Conservation (phyloP, 352 stramenopile species). For the Pythium coloratum region DNA sequence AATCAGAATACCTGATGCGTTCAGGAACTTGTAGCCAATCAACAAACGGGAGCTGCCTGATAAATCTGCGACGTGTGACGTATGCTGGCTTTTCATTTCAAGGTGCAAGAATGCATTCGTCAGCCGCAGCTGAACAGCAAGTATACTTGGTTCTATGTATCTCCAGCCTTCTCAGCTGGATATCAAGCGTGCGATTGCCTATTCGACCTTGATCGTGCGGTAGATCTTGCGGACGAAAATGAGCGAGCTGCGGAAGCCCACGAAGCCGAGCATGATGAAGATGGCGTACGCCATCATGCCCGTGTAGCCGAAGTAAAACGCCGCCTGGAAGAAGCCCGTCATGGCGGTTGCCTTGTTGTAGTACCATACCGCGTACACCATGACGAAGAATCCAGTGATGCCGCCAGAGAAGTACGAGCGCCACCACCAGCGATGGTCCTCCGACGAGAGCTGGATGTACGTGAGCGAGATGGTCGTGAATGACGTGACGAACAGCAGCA, state of each 20-base stretch:
- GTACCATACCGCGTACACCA: conserved; percentile 96
- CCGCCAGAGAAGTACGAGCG: conserved; percentile 93
- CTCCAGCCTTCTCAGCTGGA: neutral
- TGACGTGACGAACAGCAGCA: conserved; percentile 95
- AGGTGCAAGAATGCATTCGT: neutral
- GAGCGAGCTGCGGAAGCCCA: conserved; percentile 95
- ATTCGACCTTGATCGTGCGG: conserved; percentile 96
- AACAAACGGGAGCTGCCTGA: neutral
- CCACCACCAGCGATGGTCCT: conserved; percentile 99
- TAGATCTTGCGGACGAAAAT: conserved; percentile 98
- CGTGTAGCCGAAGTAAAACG: conserved; percentile 99
- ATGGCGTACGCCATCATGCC: conserved; percentile 95
- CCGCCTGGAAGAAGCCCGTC: conserved; percentile 94
- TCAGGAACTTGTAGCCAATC: neutral
- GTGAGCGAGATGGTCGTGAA: conserved; percentile 97
- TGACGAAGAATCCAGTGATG: conserved; percentile 95
- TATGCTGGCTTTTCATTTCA: neutral
- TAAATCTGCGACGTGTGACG: neutral
- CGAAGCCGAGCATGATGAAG: conserved; percentile 97
- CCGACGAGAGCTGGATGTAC: conserved; percentile 97
- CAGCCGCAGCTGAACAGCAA: neutral
- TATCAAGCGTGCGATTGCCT: conserved; percentile 15
- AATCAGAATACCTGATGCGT: neutral
- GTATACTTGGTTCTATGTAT: neutral
- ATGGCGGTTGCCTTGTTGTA: conserved; percentile 94